These are phyloP conservation scores for Oehlia diaphana DNA, from an alignment of 192 early-diverging fungal genomes.

Conservation along the genomic window DNA sequence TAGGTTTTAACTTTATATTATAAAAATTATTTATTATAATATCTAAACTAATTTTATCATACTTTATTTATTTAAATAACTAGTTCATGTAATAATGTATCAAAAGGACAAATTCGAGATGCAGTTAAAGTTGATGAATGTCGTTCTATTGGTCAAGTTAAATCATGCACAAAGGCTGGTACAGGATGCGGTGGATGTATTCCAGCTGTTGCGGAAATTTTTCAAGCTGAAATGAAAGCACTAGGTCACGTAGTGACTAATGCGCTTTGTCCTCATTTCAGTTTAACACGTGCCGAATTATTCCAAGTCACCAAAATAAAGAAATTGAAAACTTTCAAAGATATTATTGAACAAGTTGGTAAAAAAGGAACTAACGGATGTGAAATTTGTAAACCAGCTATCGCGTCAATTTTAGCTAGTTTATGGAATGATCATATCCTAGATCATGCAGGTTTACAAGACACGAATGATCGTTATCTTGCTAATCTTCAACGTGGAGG, in stretches of 20 bases:
- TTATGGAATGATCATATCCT: slow-evolving; percentile 68
- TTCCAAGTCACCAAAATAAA: slow-evolving; percentile 63
- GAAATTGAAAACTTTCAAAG: slow-evolving; percentile 49
- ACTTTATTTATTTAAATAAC: not conserved
- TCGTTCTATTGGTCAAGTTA: slow-evolving; percentile 54
- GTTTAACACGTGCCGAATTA: slow-evolving; percentile 57
- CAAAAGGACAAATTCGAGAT: slow-evolving; percentile 56
- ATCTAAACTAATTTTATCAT: not conserved
- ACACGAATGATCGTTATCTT: slow-evolving; percentile 69
- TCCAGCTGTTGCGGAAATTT: slow-evolving; percentile 57
- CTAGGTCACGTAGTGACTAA: slow-evolving; percentile 53
- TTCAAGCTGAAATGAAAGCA: slow-evolving; percentile 59
- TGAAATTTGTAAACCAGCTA: slow-evolving; percentile 64
- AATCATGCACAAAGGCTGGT: slow-evolving; percentile 60
- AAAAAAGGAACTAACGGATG: slow-evolving; percentile 47
- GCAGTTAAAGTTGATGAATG: slow-evolving; percentile 43
- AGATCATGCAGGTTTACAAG: slow-evolving; percentile 52
- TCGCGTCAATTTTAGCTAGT: slow-evolving; percentile 64
- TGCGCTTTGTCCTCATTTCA: slow-evolving; percentile 60
- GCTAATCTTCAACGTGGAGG: slow-evolving; percentile 73
- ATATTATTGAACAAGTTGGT: slow-evolving; percentile 51
- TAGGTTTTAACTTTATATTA: slow-evolving; percentile 32
- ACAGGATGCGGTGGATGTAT: slow-evolving; percentile 67
- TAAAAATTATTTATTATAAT: not conserved
- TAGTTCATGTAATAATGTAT: slow-evolving; percentile 67